Evolutionary conservation across 352 stramenopile species (phyloP).

Genomic region (Pythium apleroticum): DNA sequence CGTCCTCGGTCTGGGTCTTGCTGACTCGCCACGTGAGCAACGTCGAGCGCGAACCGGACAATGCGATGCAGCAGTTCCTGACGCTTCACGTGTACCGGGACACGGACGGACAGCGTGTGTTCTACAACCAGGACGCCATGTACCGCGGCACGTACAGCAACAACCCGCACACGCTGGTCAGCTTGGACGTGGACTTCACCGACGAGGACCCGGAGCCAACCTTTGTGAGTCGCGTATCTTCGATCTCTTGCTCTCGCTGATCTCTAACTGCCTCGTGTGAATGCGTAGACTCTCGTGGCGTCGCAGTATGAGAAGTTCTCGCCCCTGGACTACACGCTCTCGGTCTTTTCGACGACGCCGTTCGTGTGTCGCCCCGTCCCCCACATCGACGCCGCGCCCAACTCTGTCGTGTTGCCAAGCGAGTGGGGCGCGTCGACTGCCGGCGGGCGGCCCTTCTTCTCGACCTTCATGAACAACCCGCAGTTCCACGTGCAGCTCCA

Average conservation of each 20-base stretch:
- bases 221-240: conserved; percentile 39
- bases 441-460: conserved; percentile 66
- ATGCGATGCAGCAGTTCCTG: conserved; percentile 72
- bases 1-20: conserved; percentile 88
- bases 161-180: conserved; percentile 91
- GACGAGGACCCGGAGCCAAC: conserved; percentile 44
- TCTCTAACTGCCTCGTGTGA: conserved; percentile 12
- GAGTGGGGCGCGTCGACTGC: conserved; percentile 45
- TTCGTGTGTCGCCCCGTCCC: conserved; percentile 60
- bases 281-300: conserved; percentile 85
- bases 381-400: conserved; percentile 38
- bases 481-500: conserved; percentile 62
- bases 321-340: conserved; percentile 88
- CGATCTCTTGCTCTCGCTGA: not conserved
- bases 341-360: conserved; percentile 80
- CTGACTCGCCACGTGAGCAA: conserved; percentile 91
- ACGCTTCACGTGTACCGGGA: conserved; percentile 90
- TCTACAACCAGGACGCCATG: conserved; percentile 81
- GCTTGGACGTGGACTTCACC: conserved; percentile 70
- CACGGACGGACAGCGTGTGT: conserved; percentile 63
- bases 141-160: conserved; percentile 90
- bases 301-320: conserved; percentile 92
- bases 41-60: conserved; percentile 64
- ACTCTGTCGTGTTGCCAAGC: conserved; percentile 43
- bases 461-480: conserved; percentile 81